Percentiles rank a stretch among this genome's conserved stretches.
These are phyloP conservation scores for Cenchrus americanus DNA, from an alignment of 176 grass and related monocot genomes.

Conservation along the genomic window DNA sequence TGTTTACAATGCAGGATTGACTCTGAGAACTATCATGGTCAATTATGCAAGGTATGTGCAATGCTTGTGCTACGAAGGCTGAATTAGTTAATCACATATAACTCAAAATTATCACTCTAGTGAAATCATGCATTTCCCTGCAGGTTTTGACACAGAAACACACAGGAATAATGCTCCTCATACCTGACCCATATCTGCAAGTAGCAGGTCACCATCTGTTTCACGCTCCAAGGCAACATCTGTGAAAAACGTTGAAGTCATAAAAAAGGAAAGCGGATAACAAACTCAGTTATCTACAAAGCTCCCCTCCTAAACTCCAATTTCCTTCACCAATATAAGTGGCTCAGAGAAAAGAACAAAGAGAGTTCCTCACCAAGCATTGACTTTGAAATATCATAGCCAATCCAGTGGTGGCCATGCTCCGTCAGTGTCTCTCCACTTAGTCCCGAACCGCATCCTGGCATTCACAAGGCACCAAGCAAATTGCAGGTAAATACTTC, in stretches of 20 bases:
- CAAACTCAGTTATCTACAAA: not conserved
- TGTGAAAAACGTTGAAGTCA: conserved; percentile 13
- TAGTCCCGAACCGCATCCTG: conserved; percentile 91
- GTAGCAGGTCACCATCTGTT: conserved; percentile 81
- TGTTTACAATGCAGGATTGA: not conserved
- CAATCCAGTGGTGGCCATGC: conserved; percentile 91
- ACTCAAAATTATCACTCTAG: not conserved
- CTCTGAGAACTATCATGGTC: not conserved
- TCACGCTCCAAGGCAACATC: conserved; percentile 87
- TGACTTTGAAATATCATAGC: conserved; percentile 88
- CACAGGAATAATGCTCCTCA: not conserved
- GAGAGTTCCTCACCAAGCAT: conserved; percentile 75
- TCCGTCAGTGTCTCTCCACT: conserved; percentile 88
- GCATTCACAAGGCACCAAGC: not conserved
- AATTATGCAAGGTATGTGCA: not conserved
- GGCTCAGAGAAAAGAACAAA: not conserved
- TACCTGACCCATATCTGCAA: conserved; percentile 98
- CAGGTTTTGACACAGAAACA: too few relatives aligned
- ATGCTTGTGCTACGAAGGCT: not conserved
- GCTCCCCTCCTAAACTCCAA: not conserved
- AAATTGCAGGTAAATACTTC: not conserved
- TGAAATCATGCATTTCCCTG: not conserved
- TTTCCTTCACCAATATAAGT: not conserved
- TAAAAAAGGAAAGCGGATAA: not conserved
- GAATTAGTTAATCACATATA: not conserved